Conservation (phyloP, 257 asterid species). For the Solanum chmielewskii region DNA sequence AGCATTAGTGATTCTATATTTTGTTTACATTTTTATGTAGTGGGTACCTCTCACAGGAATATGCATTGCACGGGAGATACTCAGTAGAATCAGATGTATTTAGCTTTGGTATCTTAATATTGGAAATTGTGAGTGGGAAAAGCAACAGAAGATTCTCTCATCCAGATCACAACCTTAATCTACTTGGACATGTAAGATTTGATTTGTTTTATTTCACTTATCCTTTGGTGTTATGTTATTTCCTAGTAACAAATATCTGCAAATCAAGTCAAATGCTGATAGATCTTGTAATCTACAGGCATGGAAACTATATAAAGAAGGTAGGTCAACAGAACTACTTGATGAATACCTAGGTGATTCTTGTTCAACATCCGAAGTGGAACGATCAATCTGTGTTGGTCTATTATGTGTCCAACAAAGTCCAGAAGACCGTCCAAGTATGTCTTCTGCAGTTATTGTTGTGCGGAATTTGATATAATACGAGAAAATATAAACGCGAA, state of each 20-base stretch:
- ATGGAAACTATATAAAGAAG: slow-evolving; percentile 18
- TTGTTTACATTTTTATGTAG: not conserved
- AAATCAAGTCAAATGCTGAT: not conserved
- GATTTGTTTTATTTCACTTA: not conserved
- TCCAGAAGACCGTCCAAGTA: slow-evolving; percentile 25
- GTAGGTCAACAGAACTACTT: slow-evolving; percentile 9
- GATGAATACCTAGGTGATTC: slow-evolving; percentile 4
- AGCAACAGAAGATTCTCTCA: slow-evolving; percentile 12
- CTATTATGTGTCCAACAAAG: slow-evolving; percentile 23
- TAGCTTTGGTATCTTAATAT: slow-evolving; percentile 27
- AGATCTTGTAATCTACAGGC: slow-evolving; percentile 9
- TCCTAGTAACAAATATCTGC: not conserved
- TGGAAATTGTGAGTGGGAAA: slow-evolving; percentile 18
- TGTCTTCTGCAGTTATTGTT: slow-evolving; percentile 15
- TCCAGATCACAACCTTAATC: slow-evolving; percentile 9
- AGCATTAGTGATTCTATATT: not conserved
- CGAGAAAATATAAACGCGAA: too few species aligned
- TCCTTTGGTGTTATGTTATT: not conserved
- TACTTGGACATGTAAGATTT: slow-evolving; percentile 15
- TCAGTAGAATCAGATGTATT: slow-evolving; percentile 37
- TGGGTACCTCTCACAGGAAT: slow-evolving; percentile 47
- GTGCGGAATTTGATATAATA: too few species aligned
- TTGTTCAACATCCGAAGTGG: not conserved
- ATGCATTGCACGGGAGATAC: slow-evolving; percentile 28
- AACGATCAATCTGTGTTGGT: slow-evolving; percentile 20